These are phyloP conservation scores for Zoysia japonica DNA, from an alignment of 176 grass and related monocot species.

Conservation along the genomic window DNA sequence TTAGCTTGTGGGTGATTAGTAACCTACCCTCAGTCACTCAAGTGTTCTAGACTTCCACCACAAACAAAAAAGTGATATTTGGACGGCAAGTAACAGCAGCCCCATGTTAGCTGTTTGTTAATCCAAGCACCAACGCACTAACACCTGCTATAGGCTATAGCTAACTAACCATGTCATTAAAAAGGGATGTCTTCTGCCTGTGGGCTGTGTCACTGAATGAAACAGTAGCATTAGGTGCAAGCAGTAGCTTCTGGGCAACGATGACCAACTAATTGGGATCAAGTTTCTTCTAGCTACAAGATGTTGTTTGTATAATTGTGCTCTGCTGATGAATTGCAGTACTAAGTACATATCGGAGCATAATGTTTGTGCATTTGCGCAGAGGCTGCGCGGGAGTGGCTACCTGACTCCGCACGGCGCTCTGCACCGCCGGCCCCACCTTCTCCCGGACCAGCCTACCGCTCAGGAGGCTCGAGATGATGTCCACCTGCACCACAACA, in stretches of 20 bases:
- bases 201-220: background rate
- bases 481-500: constrained; percentile 61
- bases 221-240: background rate
- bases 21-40: constrained; percentile 16
- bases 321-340: background rate
- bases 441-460: constrained; percentile 81
- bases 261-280: background rate
- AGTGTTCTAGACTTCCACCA: constrained; percentile 6
- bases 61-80: background rate
- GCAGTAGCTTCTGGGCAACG: constrained; percentile 21
- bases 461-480: constrained; percentile 72
- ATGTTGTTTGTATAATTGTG: constrained; percentile 4
- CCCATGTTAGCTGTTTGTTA: background rate
- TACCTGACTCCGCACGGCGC: constrained; percentile 86
- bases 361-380: background rate
- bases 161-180: background rate
- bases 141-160: background rate
- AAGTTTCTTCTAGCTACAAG: background rate
- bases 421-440: constrained; percentile 67
- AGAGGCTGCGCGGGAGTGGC: constrained; percentile 21
- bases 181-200: background rate
- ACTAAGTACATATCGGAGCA: background rate
- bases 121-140: background rate
- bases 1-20: background rate
- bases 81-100: background rate